phyloP scores from a whole-genome alignment of 176 grass and related monocot genomes.

The Pontederia paniculata region DNA sequence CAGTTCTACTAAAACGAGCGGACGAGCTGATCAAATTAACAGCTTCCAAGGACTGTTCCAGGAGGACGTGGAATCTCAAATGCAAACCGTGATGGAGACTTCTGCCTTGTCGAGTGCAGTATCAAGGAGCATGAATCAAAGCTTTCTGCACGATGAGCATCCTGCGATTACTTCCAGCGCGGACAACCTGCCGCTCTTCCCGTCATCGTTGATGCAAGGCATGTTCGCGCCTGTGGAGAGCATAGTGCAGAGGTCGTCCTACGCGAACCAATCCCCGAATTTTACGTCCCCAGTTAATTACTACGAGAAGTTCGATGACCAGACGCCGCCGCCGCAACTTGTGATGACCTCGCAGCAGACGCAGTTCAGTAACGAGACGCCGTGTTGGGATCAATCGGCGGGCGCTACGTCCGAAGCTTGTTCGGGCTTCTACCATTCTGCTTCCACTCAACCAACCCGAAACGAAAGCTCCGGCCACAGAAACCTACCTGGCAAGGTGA shows the following conservation, averaged over 20 bases:
- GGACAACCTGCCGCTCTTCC: neutral
- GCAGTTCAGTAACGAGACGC: slow-evolving; percentile 35
- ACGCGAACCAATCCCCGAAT: neutral
- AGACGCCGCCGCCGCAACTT: neutral
- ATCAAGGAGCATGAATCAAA: neutral
- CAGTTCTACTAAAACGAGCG: neutral
- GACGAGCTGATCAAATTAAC: neutral
- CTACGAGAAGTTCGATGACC: slow-evolving; percentile 24
- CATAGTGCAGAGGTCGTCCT: neutral
- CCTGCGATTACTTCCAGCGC: neutral
- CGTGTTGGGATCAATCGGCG: slow-evolving; percentile 42
- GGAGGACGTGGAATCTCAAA: neutral
- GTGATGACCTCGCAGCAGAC: neutral
- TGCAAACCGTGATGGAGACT: too few species aligned
- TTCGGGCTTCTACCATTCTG: slow-evolving; percentile 7
- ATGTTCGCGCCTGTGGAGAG: neutral
- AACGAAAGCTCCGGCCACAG: slow-evolving; percentile 7
- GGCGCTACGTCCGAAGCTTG: slow-evolving; percentile 7
- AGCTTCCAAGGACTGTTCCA: slow-evolving; percentile 10
- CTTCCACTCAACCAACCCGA: slow-evolving; percentile 7
- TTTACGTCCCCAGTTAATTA: neutral
- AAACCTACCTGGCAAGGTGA: too few species aligned
- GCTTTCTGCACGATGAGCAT: neutral
- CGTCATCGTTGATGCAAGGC: neutral
- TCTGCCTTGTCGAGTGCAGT: neutral